Base-by-base conservation (phyloP, 371 early-diverging fungal species). In the Basidiobolus meristosporus region DNA sequence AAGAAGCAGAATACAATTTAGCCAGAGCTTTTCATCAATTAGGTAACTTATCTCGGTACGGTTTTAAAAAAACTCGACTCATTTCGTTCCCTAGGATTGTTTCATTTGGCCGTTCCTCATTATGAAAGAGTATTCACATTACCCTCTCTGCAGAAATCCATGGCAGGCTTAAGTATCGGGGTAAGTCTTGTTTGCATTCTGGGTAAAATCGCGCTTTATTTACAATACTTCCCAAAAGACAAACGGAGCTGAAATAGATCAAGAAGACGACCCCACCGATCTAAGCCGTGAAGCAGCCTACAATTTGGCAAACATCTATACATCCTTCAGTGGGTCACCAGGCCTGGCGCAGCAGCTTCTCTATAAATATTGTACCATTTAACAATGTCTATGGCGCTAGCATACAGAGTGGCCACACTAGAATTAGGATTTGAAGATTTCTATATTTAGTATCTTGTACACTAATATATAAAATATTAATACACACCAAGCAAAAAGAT, bases 11-110 rank as follows among this genome's bases (percentile, higher is more conserved):
- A 29, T 95, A 78, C 45, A 95, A 95, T 46, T 41, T 81, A 20
- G 96, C 65, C 0, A 65, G 91, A 31, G 77, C 80, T 0, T 88
- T 83, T 48, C 96, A 95, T 52, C 67, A 74, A 14, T 22, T 91
- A 19, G 73, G 73, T 59, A 50, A 38, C 26, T 14, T 34, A n/a
- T 37, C 21, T 26, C 18, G 31, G 34, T 9, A 9, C 17, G 2
- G 18, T 23, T 47, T 33, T 46, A 0, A 35, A 7, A 16, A 11
- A 14, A 26, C 12, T 23, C 31, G 9, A 20, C 15, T 39, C 31
- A 31, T 40, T 26, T 14, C 14, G 41, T 16, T 31, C 4, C 34
- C 34, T 38, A 60, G 82, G 83, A 0, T 54, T 88, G 32, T 60
- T 60, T 3, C 79, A 82, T 47, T 51, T 87, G 19, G 96, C 96